Percentiles rank a stretch among this genome's conserved stretches.
Evolutionary conservation across 208 protist genomes (phyloP).

Genomic region (Trypanosoma congolense): DNA sequence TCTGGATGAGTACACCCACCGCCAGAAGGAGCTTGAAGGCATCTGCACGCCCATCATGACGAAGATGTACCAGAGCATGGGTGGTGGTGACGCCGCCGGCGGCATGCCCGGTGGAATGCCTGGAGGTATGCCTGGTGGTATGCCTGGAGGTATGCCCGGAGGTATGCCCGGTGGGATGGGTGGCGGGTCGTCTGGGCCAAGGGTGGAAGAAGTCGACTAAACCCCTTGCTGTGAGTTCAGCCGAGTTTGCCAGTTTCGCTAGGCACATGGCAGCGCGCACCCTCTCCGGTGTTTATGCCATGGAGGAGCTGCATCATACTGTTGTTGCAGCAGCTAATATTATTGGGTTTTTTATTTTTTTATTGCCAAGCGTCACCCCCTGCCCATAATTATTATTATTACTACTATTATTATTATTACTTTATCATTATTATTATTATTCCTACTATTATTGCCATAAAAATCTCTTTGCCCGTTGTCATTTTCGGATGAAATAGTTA

Average conservation of each 20-base stretch:
- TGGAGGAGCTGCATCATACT: no score
- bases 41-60: constrained; percentile 84
- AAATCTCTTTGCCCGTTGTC: neutral
- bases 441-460: neutral
- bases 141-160: constrained; percentile 50
- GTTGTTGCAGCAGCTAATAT: neutral
- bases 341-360: neutral
- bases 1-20: constrained; percentile 53
- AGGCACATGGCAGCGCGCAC: neutral
- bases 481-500: no score
- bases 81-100: constrained; percentile 29
- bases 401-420: constrained; percentile 6
- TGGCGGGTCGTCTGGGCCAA: constrained; percentile 27
- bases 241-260: neutral
- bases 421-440: constrained; percentile 1
- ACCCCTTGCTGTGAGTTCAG: neutral
- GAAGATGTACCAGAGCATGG: constrained; percentile 78
- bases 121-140: no score
- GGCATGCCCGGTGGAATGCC: constrained; percentile 36
- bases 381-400: no score
- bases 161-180: constrained; percentile 35
- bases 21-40: constrained; percentile 45
- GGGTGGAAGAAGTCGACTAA: constrained; percentile 55
- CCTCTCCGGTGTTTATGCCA: no score
- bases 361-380: no score